These are phyloP conservation scores for Amaranthus hypochondriacus DNA, from an alignment of 148 eudicot genomes.

Conservation along the genomic window DNA sequence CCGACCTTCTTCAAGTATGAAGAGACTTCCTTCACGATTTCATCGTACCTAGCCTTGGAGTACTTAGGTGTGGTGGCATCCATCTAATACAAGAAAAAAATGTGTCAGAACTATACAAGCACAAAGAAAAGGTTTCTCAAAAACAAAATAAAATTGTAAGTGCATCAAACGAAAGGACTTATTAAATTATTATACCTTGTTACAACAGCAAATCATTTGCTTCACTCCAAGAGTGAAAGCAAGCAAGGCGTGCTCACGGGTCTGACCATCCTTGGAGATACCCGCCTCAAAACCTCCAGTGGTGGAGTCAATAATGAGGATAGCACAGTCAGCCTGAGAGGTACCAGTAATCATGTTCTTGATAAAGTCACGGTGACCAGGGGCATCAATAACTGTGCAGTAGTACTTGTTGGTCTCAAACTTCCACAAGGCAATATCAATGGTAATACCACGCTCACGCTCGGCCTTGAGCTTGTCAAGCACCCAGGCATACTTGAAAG, in stretches of 20 bases:
- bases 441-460: slow-evolving; percentile 46
- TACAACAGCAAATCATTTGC: slow-evolving; percentile 39
- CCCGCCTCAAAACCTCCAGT: slow-evolving; percentile 49
- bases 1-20: slow-evolving; percentile 34
- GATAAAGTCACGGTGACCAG: slow-evolving; percentile 43
- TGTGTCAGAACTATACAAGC: no score
- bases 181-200: slow-evolving; percentile 25
- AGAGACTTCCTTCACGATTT: slow-evolving; percentile 34
- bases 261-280: slow-evolving; percentile 53
- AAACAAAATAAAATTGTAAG: neutral
- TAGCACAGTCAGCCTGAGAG: slow-evolving; percentile 50
- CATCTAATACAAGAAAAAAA: slow-evolving; percentile 14
- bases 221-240: slow-evolving; percentile 42
- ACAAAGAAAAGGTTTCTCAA: no score
- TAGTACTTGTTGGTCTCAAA: slow-evolving; percentile 44
- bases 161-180: neutral
- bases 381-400: slow-evolving; percentile 46
- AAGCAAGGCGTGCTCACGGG: slow-evolving; percentile 46
- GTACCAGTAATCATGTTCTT: slow-evolving; percentile 55
- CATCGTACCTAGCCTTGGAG: slow-evolving; percentile 32
- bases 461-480: slow-evolving; percentile 53
- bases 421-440: slow-evolving; percentile 47
- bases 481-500: slow-evolving; percentile 57
- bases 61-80: slow-evolving; percentile 38
- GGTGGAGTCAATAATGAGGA: slow-evolving; percentile 44